A percentile compares a stretch with the other conserved stretches of the same genome.
These are phyloP conservation scores for Fusarium goolgardi DNA, from an alignment of 2,329 filamentous ascomycete genomes.

Conservation along the genomic window DNA sequence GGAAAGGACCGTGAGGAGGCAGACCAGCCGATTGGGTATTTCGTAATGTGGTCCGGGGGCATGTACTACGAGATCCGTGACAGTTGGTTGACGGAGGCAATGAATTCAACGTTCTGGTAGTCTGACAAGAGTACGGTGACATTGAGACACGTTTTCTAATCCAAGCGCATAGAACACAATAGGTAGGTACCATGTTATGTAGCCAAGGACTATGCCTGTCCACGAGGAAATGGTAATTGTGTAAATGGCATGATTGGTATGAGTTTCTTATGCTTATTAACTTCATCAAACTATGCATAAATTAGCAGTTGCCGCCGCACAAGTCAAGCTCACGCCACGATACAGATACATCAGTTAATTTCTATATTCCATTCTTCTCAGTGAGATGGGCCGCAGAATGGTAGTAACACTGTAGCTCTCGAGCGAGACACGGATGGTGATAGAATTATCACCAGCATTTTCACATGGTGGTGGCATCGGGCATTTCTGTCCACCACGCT, in stretches of 20 bases:
- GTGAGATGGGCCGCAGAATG: not conserved
- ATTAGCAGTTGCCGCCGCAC: no score
- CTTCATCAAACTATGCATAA: not conserved
- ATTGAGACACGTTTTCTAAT: not conserved
- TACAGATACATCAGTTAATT: not conserved
- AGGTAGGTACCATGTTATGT: not conserved
- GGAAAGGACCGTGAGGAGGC: not conserved
- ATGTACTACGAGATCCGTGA: not conserved
- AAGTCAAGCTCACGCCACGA: not conserved
- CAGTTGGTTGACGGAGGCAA: not conserved
- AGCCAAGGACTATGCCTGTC: not conserved
- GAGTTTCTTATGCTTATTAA: not conserved
- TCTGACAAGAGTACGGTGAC: no score
- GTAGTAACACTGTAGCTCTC: not conserved
- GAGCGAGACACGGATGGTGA: rapidly evolving
- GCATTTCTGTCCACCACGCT: not conserved
- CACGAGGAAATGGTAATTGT: not conserved
- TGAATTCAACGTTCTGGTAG: no score
- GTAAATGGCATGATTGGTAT: not conserved
- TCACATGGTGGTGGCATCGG: rapidly evolving
- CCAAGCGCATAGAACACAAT: not conserved
- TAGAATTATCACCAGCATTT: not conserved
- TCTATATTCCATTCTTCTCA: not conserved
- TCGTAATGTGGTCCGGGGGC: not conserved
- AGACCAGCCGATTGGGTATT: not conserved